A percentile compares a stretch with the other conserved stretches of the same genome.
These are phyloP conservation scores for Pulveroboletus sp. DNA, from an alignment of 768 basidiomycete species.

Conservation along the genomic window DNA sequence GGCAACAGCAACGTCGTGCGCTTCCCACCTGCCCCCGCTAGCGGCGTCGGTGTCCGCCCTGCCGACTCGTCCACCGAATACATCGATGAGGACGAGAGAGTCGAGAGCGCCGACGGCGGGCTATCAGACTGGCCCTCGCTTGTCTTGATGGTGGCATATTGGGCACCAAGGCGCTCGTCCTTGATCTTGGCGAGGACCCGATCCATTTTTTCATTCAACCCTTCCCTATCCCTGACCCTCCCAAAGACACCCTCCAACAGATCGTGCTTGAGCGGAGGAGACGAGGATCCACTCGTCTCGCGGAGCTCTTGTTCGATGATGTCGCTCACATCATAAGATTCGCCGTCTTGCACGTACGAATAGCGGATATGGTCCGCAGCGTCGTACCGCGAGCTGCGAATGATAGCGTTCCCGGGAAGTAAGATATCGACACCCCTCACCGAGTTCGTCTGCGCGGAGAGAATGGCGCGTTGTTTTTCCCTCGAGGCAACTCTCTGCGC, in stretches of 20 bases:
- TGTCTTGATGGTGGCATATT: conserved; percentile 13
- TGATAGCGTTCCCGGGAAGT: conserved; percentile 76
- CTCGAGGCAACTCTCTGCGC: conserved; percentile 84
- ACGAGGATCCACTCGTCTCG: conserved; percentile 36
- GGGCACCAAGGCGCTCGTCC: conserved; percentile 46
- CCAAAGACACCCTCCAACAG: conserved; percentile 63
- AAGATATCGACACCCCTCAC: conserved; percentile 86
- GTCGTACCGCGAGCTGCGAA: conserved; percentile 79
- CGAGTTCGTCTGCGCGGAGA: conserved; percentile 80
- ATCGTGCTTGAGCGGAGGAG: conserved; percentile 42
- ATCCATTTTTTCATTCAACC: conserved; percentile 63
- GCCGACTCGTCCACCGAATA: conserved; percentile 49
- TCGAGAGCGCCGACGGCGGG: conserved; percentile 26
- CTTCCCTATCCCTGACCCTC: conserved; percentile 55
- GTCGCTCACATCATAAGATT: conserved; percentile 89
- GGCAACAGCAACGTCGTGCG: conserved; percentile 20
- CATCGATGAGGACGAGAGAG: conserved; percentile 41
- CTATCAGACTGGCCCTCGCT: conserved; percentile 20
- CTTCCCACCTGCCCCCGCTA: conserved; percentile 12
- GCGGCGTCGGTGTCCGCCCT: conserved; percentile 29
- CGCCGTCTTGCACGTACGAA: conserved; percentile 91
- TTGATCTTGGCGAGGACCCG: conserved; percentile 74
- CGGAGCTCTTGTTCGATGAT: conserved; percentile 87
- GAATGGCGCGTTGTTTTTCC: conserved; percentile 80
- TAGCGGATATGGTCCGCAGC: conserved; percentile 76